phyloP scores from a whole-genome alignment of 495 filamentous ascomycete genomes.

The Oidiodendron maius region DNA sequence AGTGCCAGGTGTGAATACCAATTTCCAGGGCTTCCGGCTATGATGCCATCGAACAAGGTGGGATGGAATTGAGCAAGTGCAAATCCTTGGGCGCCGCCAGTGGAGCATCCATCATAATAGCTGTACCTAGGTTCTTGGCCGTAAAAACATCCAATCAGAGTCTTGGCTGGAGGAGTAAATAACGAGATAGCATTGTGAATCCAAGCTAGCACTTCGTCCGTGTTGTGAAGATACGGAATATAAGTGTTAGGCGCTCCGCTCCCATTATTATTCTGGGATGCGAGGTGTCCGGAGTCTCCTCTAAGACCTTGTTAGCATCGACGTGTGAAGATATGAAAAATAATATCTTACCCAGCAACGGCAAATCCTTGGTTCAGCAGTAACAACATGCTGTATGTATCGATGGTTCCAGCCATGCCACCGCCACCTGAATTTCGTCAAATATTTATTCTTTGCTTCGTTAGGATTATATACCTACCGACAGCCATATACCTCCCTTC shows the following conservation, averaged over 20 bases:
- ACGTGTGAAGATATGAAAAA: background rate
- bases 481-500: constrained; percentile 9
- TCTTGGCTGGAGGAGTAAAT: constrained; percentile 27
- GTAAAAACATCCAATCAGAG: constrained; percentile 27
- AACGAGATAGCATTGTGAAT: constrained; percentile 38
- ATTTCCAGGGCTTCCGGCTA: constrained; percentile 35
- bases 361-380: constrained; percentile 31
- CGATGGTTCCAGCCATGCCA: constrained; percentile 33
- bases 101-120: constrained; percentile 38
- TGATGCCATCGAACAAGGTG: constrained; percentile 36
- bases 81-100: constrained; percentile 42
- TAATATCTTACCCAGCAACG: constrained; percentile 16
- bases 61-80: constrained; percentile 37
- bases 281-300: constrained; percentile 28
- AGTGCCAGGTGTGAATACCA: constrained; percentile 37
- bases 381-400: constrained; percentile 22
- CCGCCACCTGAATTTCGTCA: constrained; percentile 27
- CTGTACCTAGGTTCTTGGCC: constrained; percentile 22
- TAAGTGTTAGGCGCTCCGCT: constrained; percentile 20
- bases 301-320: constrained; percentile 15
- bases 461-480: constrained; percentile 3
- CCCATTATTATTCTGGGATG: constrained; percentile 21
- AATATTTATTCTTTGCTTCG: background rate
- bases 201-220: constrained; percentile 32
- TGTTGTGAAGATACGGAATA: constrained; percentile 28